Conservation (phyloP, 169 alveolate genomes). For the Plasmodium billcollinsi region DNA sequence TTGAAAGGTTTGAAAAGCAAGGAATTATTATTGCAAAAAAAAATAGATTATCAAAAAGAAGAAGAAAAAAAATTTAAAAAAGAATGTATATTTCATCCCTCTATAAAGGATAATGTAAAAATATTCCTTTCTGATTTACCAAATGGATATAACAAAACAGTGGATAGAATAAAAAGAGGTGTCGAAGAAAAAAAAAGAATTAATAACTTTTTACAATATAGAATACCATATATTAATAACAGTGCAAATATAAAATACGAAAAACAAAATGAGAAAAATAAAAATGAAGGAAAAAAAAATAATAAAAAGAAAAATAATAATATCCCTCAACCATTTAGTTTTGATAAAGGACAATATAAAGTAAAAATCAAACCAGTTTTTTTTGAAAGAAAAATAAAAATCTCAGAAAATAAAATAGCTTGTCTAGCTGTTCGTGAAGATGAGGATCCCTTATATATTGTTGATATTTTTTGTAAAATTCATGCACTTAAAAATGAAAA, state of each 20-base stretch:
- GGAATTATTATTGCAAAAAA: conserved; percentile 28
- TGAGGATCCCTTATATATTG: conserved; percentile 70
- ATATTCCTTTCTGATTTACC: conserved; percentile 50
- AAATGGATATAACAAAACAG: conserved; percentile 58
- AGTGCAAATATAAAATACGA: not conserved
- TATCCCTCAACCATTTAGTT: conserved; percentile 43
- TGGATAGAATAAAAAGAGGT: conserved; percentile 58
- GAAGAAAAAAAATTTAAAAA: conserved; percentile 46
- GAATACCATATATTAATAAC: conserved; percentile 20
- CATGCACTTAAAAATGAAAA: conserved; percentile 64
- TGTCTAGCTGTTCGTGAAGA: conserved; percentile 63
- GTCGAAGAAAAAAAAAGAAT: conserved; percentile 69
- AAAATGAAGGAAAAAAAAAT: not conserved
- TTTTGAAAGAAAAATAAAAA: conserved; percentile 63
- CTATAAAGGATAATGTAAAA: conserved; percentile 56
- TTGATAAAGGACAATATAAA: conserved; percentile 69
- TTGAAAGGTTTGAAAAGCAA: conserved; percentile 60
- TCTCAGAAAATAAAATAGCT: conserved; percentile 72
- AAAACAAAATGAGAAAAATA: not conserved
- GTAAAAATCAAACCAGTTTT: conserved; percentile 73
- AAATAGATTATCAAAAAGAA: conserved; percentile 14
- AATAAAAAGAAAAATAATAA: not conserved
- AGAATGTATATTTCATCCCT: conserved; percentile 48
- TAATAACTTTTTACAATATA: conserved; percentile 22
- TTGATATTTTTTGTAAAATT: conserved; percentile 70